phyloP scores from a whole-genome alignment of 208 protist genomes.

The Spongospora subterranea region DNA sequence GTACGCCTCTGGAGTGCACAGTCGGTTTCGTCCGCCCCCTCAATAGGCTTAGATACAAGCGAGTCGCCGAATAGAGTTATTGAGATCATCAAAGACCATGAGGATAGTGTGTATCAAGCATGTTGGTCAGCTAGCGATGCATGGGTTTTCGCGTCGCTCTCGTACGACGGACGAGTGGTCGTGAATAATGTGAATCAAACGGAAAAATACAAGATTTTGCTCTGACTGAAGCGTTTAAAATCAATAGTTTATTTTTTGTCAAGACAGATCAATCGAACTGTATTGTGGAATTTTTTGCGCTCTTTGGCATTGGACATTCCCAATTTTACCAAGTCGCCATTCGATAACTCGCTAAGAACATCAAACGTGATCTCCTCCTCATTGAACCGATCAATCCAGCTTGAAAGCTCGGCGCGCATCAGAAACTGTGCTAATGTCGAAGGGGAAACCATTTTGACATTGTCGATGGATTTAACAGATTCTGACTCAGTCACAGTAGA shows the following conservation, averaged over 20 bases:
- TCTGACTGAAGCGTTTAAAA: too few species aligned
- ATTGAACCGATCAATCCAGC: neutral
- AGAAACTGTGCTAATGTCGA: neutral
- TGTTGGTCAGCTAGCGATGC: conserved; percentile 33
- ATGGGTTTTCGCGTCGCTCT: conserved; percentile 12
- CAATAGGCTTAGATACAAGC: neutral
- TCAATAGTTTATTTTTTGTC: too few species aligned
- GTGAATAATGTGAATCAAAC: neutral
- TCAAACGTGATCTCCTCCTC: conserved; percentile 25
- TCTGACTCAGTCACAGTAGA: neutral
- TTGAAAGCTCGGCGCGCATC: neutral
- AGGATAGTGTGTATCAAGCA: conserved; percentile 12
- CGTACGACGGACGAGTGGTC: neutral
- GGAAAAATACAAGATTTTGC: conserved; percentile 33
- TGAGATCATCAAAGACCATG: neutral
- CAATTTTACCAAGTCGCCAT: neutral
- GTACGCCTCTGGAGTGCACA: conserved; percentile 21
- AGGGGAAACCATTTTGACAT: neutral
- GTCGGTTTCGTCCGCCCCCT: neutral
- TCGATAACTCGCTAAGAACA: neutral
- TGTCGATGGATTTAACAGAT: neutral
- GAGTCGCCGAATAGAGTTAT: conserved; percentile 10
- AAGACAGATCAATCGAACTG: neutral
- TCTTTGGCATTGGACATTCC: neutral
- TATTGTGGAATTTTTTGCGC: neutral